phyloP scores from a whole-genome alignment of 768 basidiomycete genomes.

The Rhizopogon rudus region DNA sequence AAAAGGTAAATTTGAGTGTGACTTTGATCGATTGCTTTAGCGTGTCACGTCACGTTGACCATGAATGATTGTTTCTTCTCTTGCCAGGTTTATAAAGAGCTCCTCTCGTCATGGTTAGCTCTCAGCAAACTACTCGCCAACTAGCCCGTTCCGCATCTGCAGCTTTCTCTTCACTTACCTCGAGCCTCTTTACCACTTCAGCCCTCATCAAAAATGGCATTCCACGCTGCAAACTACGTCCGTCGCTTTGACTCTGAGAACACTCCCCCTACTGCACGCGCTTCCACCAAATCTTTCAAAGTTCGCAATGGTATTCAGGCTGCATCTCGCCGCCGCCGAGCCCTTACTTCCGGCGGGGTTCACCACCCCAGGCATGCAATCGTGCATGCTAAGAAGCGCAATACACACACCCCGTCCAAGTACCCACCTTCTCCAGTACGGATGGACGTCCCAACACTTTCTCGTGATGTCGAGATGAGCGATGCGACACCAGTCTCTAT shows the following conservation, averaged over 20 bases:
- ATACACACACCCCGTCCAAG: constrained; percentile 12
- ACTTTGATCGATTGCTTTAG: constrained; percentile 22
- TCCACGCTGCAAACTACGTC: constrained; percentile 14
- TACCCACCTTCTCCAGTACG: constrained; percentile 17
- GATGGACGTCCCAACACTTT: constrained; percentile 23
- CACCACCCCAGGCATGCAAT: constrained; percentile 29
- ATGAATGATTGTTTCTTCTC: constrained; percentile 9
- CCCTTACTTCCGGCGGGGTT: constrained; percentile 24
- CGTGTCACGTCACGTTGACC: constrained; percentile 26
- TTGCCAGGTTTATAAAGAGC: constrained; percentile 18
- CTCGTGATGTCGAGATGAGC: not conserved
- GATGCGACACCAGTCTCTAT: constrained; percentile 8
- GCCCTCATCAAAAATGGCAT: constrained; percentile 23
- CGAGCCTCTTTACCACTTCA: not conserved
- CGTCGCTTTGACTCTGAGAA: constrained; percentile 28
- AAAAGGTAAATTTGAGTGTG: constrained; percentile 14
- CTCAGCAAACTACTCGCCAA: constrained; percentile 7
- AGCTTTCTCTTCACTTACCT: not conserved
- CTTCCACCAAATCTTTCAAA: constrained; percentile 7
- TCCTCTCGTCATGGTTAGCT: constrained; percentile 4
- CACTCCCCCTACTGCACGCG: constrained; percentile 20
- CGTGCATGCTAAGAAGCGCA: constrained; percentile 36
- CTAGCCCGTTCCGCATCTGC: not conserved
- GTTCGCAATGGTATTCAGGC: constrained; percentile 26
- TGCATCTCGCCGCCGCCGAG: constrained; percentile 34